Evolutionary conservation across 129 eudicot species (phyloP).

Genomic region (Chrysanthemum makinoi): DNA sequence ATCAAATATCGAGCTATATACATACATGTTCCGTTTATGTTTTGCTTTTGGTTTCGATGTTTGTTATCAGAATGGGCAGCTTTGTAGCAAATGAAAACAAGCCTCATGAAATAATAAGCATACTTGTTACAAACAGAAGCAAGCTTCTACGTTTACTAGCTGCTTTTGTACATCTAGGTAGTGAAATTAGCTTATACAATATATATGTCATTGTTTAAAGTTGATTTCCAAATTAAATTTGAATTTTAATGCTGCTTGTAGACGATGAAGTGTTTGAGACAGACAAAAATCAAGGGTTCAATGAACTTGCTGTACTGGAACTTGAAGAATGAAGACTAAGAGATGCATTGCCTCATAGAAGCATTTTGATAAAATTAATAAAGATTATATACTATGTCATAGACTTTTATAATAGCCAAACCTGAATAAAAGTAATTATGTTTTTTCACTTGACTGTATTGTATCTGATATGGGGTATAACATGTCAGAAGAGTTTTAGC

Average conservation of each 20-base stretch:
- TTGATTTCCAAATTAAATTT: not conserved
- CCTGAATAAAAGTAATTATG: not conserved
- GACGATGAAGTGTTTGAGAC: slow-evolving; percentile 71
- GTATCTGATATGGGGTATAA: no score
- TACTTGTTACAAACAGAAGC: slow-evolving; percentile 53
- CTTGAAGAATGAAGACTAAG: slow-evolving; percentile 18
- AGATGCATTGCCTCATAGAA: not conserved
- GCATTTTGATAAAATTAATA: not conserved
- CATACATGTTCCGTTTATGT: not conserved
- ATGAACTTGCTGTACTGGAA: slow-evolving; percentile 39
- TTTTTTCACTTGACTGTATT: no score
- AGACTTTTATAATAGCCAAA: not conserved
- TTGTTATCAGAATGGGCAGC: slow-evolving; percentile 34
- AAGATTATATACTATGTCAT: not conserved
- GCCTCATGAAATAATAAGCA: slow-evolving; percentile 52
- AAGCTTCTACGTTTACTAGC: slow-evolving; percentile 64
- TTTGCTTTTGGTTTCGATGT: not conserved
- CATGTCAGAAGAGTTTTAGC: no score
- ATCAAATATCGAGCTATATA: not conserved
- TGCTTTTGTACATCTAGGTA: slow-evolving; percentile 57
- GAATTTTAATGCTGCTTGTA: slow-evolving; percentile 21
- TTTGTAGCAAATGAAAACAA: slow-evolving; percentile 68
- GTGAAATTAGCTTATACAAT: not conserved
- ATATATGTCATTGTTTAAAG: not conserved
- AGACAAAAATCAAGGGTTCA: slow-evolving; percentile 61